A percentile compares a stretch with the other conserved stretches of the same genome.
These are phyloP conservation scores for Russula sp. DNA, from an alignment of 768 basidiomycete genomes.

Conservation along the genomic window DNA sequence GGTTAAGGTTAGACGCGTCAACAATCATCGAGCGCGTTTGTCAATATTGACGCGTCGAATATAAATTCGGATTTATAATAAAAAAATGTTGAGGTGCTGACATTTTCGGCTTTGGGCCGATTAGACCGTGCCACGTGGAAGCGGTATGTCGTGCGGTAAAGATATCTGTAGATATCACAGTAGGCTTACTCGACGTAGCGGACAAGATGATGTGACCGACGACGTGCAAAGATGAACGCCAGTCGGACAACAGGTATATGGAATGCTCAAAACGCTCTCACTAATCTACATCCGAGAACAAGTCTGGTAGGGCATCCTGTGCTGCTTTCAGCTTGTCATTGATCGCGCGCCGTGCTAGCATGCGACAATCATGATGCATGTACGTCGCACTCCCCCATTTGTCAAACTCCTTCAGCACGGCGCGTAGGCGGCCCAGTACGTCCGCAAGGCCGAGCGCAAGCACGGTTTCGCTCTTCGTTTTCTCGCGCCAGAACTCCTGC, in stretches of 20 bases:
- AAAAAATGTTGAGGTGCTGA: no score
- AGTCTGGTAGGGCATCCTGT: slow-evolving; percentile 57
- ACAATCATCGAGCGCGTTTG: slow-evolving; percentile 8
- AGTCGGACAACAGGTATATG: no score
- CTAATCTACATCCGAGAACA: slow-evolving; percentile 40
- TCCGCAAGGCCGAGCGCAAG: slow-evolving; percentile 57
- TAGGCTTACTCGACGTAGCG: no score
- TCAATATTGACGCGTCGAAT: slow-evolving; percentile 14
- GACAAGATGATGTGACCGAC: no score
- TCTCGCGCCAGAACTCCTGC: slow-evolving; percentile 78
- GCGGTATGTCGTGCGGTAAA: no score
- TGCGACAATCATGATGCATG: slow-evolving; percentile 72
- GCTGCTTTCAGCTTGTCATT: slow-evolving; percentile 49
- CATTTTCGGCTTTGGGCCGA: no score
- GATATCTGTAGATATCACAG: no score
- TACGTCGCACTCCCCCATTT: slow-evolving; percentile 67
- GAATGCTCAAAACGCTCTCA: neutral
- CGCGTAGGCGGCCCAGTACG: slow-evolving; percentile 57
- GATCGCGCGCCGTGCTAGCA: slow-evolving; percentile 51
- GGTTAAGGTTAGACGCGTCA: slow-evolving; percentile 21
- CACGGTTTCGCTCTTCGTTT: slow-evolving; percentile 55
- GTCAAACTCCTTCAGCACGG: slow-evolving; percentile 63
- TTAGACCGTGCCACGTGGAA: no score
- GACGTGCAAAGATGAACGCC: neutral
- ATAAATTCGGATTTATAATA: no score